Base-by-base conservation (phyloP, 1,284 basidiomycete species). In the Trametes hirsuta region DNA sequence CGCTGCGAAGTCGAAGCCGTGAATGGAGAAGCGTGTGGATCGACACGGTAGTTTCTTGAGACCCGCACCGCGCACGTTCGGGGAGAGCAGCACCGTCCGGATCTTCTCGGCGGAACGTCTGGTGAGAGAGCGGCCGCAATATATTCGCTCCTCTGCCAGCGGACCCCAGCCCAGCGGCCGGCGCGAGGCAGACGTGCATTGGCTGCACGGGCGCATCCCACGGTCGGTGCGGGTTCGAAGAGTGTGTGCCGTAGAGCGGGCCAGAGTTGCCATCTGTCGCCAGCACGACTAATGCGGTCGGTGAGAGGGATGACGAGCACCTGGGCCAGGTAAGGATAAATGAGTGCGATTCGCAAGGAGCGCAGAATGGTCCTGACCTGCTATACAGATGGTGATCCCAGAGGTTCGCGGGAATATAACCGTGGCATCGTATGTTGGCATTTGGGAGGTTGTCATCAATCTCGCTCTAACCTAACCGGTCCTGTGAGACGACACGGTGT, bases 381-480 rank as follows among this genome's bases (percentile, higher is more conserved):
- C 37, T 41, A 30, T 8, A 14, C 21, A 50, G 35, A 24, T n/a
- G 22, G n/a, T 45, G 9, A 60, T 58, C 55, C 53, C 36, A 55
- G 44, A 61, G 62, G 56, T 59, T 64, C 56, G 59, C 59, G 63
- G 62, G 58, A 63, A 48, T 40, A 47, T 36, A 36, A 47, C 37
- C 35, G 30, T 30, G 24, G 25, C 18, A 41, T 18, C 46, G 42
- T 47, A 11, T 36, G 47, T 48, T 21, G 30, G 18, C 34, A 36
- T n/a, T 25, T 48, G 45, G 25, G 24, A 47, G 45, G 15, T 47
- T 47, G 45, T 15, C 30, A 22, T n/a, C 40, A 24, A 39, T 40
- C 53, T 47, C 15, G 53, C 21, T 34, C 45, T 55, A 47, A 55
- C 48, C 53, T 42, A 36, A 51, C 35, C 25, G 44, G 53, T 50